Base-by-base conservation (phyloP, 163 green algal genomes). In the Botryococcus braunii region DNA sequence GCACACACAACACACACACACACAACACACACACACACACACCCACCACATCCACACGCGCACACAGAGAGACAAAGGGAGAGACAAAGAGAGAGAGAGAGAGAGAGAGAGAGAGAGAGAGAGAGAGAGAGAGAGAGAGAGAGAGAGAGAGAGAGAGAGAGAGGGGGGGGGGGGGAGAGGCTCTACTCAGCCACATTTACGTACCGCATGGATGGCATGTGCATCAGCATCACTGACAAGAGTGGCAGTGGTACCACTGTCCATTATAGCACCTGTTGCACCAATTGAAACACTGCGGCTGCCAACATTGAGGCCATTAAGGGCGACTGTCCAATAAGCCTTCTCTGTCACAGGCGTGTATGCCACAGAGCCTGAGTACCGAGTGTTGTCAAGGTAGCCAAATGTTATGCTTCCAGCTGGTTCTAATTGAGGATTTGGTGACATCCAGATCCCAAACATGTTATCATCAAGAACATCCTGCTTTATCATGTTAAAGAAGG, bases 401-500 rank as follows among this genome's bases (percentile, higher is more conserved):
- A 73, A 64, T 35, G 34, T 29, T 4, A 73, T 37, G 35, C 41
- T 35, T 5, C 68, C 68, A 8, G 58, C 58, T 0, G 34, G 43
- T 47, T 68, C 43, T 4, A 48, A 29, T 9, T 35, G 29, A 3
- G 66, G 66, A 47, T 67, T n/a, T 2, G 57, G 57, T 46, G 37
- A 57, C 6, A 73, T 46, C 43, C 55, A 73, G 41, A 73, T 40
- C 32, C 41, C 59, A 46, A 68, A 68, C 2, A 46, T 39, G 43
- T 40, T n/a, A 46, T 41, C 32, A 25, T 40, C 58, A 2, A 73
- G 68, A 32, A 73, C 23, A 2, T 38, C 57, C 47, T 73, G 35
- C 4, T 23, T 36, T 35, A 73, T 52, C 68, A 73, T 73, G 57
- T 52, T 73, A 59, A 68, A 73, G 68, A 73, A 73, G 3, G 47